phyloP scores from a whole-genome alignment of 345 rosid species.

The Toxicodendron radicans region DNA sequence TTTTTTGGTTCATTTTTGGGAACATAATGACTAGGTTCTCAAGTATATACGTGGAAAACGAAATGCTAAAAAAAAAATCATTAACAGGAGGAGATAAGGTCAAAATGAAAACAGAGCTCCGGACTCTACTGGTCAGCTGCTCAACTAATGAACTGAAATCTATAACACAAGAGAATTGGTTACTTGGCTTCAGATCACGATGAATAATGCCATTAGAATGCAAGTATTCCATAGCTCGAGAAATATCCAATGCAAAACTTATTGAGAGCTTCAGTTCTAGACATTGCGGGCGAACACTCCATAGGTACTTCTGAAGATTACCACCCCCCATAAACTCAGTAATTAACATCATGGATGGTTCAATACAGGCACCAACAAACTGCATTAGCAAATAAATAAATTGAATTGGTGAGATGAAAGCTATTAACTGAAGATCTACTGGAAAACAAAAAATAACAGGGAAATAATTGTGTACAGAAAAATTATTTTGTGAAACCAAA shows the following conservation, averaged over 20 bases:
- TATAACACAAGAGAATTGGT: constrained; percentile 1
- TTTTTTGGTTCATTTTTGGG: background rate
- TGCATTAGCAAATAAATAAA: constrained; percentile 23
- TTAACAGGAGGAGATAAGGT: background rate
- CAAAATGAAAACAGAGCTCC: background rate
- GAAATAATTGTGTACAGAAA: background rate
- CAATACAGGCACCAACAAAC: constrained; percentile 58
- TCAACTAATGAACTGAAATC: background rate
- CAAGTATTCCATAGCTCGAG: constrained; percentile 67
- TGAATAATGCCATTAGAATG: constrained; percentile 72
- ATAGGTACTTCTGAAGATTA: constrained; percentile 46
- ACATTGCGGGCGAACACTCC: constrained; percentile 41
- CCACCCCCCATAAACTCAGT: constrained; percentile 58
- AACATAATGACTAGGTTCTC: background rate
- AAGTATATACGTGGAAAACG: background rate
- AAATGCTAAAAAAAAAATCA: background rate
- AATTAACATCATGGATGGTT: constrained; percentile 55
- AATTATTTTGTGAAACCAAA: background rate
- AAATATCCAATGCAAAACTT: constrained; percentile 54
- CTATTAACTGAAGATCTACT: too few species aligned
- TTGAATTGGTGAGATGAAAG: background rate
- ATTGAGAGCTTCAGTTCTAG: constrained; percentile 39
- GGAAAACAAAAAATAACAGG: too few species aligned
- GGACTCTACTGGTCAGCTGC: background rate
- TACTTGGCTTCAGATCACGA: constrained; percentile 76